Evolutionary conservation across 1,284 basidiomycete species (phyloP), one percentile per base, ranked within the genome.

Genomic region (Pisolithus thermaeus): DNA sequence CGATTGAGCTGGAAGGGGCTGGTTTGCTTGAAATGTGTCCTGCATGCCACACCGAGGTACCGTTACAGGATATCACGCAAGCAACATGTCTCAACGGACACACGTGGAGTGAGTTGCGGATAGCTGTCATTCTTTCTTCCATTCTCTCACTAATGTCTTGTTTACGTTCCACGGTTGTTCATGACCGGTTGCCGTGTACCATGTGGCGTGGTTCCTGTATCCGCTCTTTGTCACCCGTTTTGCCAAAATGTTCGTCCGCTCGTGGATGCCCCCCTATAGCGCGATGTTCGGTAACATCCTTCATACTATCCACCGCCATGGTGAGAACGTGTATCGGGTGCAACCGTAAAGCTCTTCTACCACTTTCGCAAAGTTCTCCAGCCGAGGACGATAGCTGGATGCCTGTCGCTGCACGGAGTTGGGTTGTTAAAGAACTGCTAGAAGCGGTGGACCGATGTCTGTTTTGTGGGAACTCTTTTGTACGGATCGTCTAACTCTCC

Each of bases 261-360:
- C 12, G 32, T 35, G 32, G 12, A 35, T 35, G 2, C 18, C 42
- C 42, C 25, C 5, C 55, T 52, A 53, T 60, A 87, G 84, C 74
- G 46, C 79, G 85, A 43, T 88, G 86, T 62, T 84, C 83, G 14
- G 72, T 87, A 50, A 88, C 85, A 43, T 83, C 83, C 36, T 83
- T 86, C 63, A 77, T 87, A 50, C 72, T 88, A 30, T 73, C 83
- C 27, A 87, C 84, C 50, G 75, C 83, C 14, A 73, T 71, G 68
- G 81, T 85, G 22, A 75, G 84, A 51, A 87, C 84, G 9, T 88
- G 85, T 64, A 69, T 84, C 38, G 82, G 83, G 38, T 88, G 86
- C 61, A 75, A 77, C 58, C 74, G 85, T 49, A 88, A 88, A 63
- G 83, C 85, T 9, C 78, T 87, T 58, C 70, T 84, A 8, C 77